These are phyloP conservation scores for Metarhizium rileyi DNA, from an alignment of 2,329 filamentous ascomycete species.

Conservation along the genomic window DNA sequence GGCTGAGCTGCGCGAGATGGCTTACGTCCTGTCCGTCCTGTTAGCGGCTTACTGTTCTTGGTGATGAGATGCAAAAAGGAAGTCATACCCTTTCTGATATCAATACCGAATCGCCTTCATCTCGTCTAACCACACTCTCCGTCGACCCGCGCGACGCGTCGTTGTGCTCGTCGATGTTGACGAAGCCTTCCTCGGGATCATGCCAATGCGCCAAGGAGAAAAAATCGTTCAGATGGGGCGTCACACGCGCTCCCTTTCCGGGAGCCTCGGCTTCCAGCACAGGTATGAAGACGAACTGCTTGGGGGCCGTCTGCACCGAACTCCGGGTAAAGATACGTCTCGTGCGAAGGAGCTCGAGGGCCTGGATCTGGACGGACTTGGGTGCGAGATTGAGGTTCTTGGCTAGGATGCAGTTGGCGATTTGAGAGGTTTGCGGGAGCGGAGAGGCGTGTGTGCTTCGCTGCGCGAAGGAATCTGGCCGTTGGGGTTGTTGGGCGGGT, in stretches of 20 bases:
- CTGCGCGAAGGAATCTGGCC: conserved; percentile 21
- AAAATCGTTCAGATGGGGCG: conserved; percentile 62
- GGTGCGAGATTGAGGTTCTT: conserved; percentile 67
- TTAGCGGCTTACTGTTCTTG: not conserved
- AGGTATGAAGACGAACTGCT: conserved; percentile 70
- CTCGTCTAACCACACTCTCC: conserved; percentile 35
- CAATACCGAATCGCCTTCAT: conserved; percentile 18
- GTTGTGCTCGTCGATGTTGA: conserved; percentile 57
- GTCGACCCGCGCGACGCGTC: conserved; percentile 26
- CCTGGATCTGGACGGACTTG: conserved; percentile 75
- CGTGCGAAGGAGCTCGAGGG: conserved; percentile 65
- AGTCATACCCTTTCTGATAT: conserved; percentile 34
- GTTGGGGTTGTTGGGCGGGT: conserved; percentile 16
- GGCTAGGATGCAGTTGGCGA: conserved; percentile 77
- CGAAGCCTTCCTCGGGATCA: conserved; percentile 58
- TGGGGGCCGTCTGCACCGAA: conserved; percentile 63
- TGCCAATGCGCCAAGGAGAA: conserved; percentile 88
- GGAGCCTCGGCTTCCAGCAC: conserved; percentile 45
- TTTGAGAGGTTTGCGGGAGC: conserved; percentile 27
- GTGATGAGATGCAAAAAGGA: not conserved
- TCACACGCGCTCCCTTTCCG: conserved; percentile 36
- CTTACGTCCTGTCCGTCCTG: conserved; percentile 40
- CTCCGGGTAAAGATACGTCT: conserved; percentile 68
- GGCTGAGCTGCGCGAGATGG: conserved; percentile 47
- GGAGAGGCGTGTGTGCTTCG: conserved; percentile 15